Evolutionary conservation across 1,284 basidiomycete genomes (phyloP), one percentile per base, ranked within the genome.

Genomic region (Anthracocystis setariae): DNA sequence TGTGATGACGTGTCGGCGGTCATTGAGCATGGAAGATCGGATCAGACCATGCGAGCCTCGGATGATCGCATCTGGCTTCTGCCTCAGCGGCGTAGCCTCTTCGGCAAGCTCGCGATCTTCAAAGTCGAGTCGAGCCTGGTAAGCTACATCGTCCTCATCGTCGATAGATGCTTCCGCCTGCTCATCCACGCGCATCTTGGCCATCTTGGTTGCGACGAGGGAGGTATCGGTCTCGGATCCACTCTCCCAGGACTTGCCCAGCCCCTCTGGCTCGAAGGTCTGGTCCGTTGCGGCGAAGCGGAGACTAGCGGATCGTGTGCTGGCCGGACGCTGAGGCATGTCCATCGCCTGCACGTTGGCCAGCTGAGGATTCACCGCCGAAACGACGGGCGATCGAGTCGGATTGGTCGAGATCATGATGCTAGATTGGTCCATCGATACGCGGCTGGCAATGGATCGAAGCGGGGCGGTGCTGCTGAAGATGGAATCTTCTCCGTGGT

Each of bases 1-100:
- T 0, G 93, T 93, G 52, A 99, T 84, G 5, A 91, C 93, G 81
- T 98, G 94, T 61, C 94, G 87, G 37, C 94, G 87, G 80, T 98
- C 93, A 83, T 94, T 98, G 45, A 98, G 85, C 62, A 94, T 86
- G 23, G 90, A 85, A 7, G 89, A 90, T 21, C 94, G 87, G 47
- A 96, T 90, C 12, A 98, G 87, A 5, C 96, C 95, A 57, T 89
- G 87, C 44, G 90, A 88, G 7, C 95, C 95, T 3, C 84, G 76
- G 46, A 97, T 90, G 10, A 91, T 84, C 47, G 88, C 87, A 73
- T 92, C 91, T 0, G 94, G 91, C 8, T 81, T 77, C 1, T 80
- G 60, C 5, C 87, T 86, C 2, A 88, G 71, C 3, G 94, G 92
- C 0, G 86, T 84, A 0, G 93, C 93, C 56, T 94, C 92, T 1